Evolutionary conservation across 2,329 filamentous ascomycete species (phyloP).

Genomic region (Epichloe scottii): DNA sequence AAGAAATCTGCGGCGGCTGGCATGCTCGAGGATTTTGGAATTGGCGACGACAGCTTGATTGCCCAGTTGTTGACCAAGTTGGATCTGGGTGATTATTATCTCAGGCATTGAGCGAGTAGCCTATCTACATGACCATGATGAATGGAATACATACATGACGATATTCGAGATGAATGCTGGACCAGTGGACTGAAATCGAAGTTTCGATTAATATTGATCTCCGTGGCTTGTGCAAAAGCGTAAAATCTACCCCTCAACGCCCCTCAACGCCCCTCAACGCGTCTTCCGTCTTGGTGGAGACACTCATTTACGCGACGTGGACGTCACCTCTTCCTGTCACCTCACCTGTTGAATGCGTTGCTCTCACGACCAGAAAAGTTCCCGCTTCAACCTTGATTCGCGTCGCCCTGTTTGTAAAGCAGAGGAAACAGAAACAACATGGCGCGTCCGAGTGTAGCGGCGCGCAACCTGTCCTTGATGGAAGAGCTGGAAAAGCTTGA

Average conservation of each 20-base stretch:
- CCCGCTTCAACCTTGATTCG: not conserved
- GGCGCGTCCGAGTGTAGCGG: conserved; percentile 35
- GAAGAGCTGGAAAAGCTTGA: conserved; percentile 94
- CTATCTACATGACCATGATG: not conserved
- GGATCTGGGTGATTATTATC: conserved; percentile 60
- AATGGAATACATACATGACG: not conserved
- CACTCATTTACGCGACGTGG: not conserved
- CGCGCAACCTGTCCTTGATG: conserved; percentile 60
- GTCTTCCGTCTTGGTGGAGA: not conserved
- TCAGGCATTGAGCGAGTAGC: conserved; percentile 11
- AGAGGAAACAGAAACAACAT: conserved; percentile 20
- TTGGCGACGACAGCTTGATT: conserved; percentile 44
- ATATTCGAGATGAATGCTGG: too few species aligned
- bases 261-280: too few species aligned
- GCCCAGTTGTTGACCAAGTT: conserved; percentile 55
- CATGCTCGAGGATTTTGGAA: conserved; percentile 19
- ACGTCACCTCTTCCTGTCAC: not conserved
- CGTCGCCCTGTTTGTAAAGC: not conserved
- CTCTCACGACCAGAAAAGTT: too few species aligned
- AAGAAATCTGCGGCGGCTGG: conserved; percentile 4
- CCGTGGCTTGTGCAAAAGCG: too few species aligned
- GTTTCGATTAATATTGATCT: too few species aligned
- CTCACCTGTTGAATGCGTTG: too few species aligned
- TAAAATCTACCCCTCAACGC: not conserved
- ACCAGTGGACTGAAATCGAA: too few species aligned